A percentile compares a stretch with the other conserved stretches of the same genome.
phyloP scores from a whole-genome alignment of 192 early-diverging fungal genomes.

The Glomus cerebriforme region DNA sequence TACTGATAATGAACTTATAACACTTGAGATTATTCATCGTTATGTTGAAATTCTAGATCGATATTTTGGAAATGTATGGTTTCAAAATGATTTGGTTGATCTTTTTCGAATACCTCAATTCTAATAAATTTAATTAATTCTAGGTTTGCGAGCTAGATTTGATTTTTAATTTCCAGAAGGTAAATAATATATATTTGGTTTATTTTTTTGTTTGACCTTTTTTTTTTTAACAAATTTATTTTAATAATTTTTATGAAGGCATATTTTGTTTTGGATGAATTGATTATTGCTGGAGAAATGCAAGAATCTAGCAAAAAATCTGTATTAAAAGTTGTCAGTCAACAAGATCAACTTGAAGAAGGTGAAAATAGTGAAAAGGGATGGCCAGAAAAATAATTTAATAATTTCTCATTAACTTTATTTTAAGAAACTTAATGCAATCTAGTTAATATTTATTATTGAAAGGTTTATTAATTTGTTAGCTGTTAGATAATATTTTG shows the following conservation, averaged over 20 bases:
- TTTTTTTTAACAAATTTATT: neutral
- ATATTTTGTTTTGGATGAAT: conserved; percentile 85
- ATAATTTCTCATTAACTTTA: neutral
- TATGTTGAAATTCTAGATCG: conserved; percentile 98
- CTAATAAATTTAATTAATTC: conserved; percentile 18
- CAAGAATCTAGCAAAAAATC: conserved; percentile 92
- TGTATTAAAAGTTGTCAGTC: conserved; percentile 67
- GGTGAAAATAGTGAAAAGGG: conserved; percentile 73
- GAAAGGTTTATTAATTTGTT: too few relatives aligned
- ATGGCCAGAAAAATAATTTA: conserved; percentile 29
- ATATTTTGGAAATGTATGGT: conserved; percentile 89
- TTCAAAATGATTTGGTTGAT: neutral
- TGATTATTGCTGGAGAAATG: conserved; percentile 89
- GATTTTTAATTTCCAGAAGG: conserved; percentile 96
- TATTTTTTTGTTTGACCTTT: neutral
- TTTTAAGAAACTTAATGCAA: too few relatives aligned
- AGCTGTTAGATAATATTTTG: too few relatives aligned
- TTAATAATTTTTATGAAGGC: conserved; percentile 48
- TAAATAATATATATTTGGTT: conserved; percentile 15
- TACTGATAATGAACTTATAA: conserved; percentile 95
- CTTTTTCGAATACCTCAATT: conserved; percentile 14
- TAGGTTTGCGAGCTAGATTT: conserved; percentile 93
- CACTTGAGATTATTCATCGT: conserved; percentile 95
- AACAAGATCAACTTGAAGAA: conserved; percentile 76
- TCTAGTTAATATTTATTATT: too few relatives aligned